Conservation (phyloP, 2,329 filamentous ascomycete genomes). For the Ceratocystis cacaofunesta region DNA sequence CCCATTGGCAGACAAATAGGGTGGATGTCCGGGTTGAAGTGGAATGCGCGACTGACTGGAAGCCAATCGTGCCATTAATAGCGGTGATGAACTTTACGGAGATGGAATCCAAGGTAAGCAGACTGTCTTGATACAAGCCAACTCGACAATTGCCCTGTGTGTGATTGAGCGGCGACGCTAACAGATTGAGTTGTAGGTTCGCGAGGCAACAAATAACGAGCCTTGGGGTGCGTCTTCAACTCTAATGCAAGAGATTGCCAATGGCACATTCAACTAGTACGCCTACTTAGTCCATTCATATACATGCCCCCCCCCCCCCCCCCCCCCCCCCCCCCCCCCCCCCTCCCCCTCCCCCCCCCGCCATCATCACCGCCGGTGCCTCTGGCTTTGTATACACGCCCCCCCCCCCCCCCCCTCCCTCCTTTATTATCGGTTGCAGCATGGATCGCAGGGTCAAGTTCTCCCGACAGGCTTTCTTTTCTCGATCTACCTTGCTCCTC, state of each 20-base stretch:
- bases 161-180: background rate
- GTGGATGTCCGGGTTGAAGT: too few species aligned
- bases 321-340: background rate
- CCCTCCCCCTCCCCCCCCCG: too few species aligned
- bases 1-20: background rate
- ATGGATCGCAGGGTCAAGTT: background rate
- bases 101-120: conserved; percentile 57
- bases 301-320: background rate
- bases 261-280: conserved; percentile 95
- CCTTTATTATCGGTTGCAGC: background rate
- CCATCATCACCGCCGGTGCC: too few species aligned
- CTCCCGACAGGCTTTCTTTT: background rate
- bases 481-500: background rate
- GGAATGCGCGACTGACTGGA: conserved; percentile 21
- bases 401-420: background rate
- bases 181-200: conserved; percentile 42
- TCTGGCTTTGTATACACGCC: too few species aligned
- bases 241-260: conserved; percentile 95
- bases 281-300: conserved; percentile 22
- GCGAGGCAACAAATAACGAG: conserved; percentile 98
- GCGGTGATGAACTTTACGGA: conserved; percentile 98
- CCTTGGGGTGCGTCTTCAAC: conserved; percentile 81
- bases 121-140: background rate
- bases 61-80: conserved; percentile 25
- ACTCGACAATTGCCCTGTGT: background rate